A percentile compares a stretch with the other conserved stretches of the same genome.
phyloP scores from a whole-genome alignment of 306 rosid genomes.

The Hippophae tibetana region DNA sequence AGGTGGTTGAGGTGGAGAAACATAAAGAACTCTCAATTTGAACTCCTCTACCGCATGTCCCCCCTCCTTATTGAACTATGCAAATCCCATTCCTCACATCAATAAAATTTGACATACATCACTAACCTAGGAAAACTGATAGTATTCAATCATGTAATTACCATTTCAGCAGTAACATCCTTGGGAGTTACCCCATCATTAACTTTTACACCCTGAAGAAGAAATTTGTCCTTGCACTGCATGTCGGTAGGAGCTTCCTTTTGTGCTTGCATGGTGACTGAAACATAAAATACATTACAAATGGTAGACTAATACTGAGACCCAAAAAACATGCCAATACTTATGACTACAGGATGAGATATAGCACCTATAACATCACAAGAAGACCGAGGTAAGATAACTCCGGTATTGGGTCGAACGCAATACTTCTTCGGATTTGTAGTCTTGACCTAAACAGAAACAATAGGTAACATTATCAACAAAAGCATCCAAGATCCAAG shows the following conservation, averaged over 20 bases:
- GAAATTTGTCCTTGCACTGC: conserved; percentile 96
- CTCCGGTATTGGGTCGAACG: conserved; percentile 94
- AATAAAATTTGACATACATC: conserved; percentile 18
- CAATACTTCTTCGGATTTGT: conserved; percentile 93
- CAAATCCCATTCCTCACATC: conserved; percentile 22
- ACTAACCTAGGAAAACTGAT: neutral
- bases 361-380: conserved; percentile 74
- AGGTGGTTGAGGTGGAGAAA: conserved; percentile 71
- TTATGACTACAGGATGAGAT: conserved; percentile 3
- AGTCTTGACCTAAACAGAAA: conserved; percentile 63
- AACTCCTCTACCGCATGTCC: conserved; percentile 78
- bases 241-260: conserved; percentile 72
- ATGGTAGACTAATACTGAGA: neutral
- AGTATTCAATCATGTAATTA: conserved; percentile 20
- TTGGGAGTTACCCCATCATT: conserved; percentile 37
- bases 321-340: neutral
- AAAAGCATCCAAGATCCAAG: conserved; percentile 6
- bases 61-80: conserved; percentile 72
- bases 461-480: conserved; percentile 5
- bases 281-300: conserved; percentile 6
- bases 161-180: conserved; percentile 84
- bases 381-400: conserved; percentile 72
- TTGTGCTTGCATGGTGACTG: conserved; percentile 95
- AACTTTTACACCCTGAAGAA: conserved; percentile 70
- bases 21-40: conserved; percentile 79